phyloP scores from a whole-genome alignment of 805 yeast species.

The Metschnikowia shivogae region DNA sequence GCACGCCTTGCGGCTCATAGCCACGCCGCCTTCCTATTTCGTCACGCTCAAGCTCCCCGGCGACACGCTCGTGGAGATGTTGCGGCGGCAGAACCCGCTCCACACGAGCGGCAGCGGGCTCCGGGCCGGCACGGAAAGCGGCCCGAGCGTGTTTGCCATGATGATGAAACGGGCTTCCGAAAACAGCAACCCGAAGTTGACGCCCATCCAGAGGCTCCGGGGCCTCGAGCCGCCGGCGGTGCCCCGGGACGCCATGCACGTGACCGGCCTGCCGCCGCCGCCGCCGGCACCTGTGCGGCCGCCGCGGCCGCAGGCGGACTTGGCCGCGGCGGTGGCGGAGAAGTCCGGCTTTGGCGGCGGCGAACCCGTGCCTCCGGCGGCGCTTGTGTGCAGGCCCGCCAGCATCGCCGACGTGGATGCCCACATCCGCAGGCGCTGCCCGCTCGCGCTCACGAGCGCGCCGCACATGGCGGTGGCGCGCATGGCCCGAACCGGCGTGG shows the following conservation, averaged over 20 bases:
- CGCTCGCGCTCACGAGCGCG: background rate
- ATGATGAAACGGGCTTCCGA: conserved; percentile 35
- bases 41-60: conserved; percentile 14
- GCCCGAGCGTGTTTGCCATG: conserved; percentile 29
- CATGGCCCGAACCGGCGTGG: background rate
- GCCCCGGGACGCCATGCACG: conserved; percentile 29
- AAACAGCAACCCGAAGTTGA: conserved; percentile 21
- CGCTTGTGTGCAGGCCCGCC: background rate
- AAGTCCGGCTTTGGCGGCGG: background rate
- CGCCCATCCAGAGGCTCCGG: conserved; percentile 30
- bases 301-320: background rate
- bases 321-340: background rate
- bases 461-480: background rate
- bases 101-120: conserved; percentile 14
- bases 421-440: background rate
- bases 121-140: conserved; percentile 3
- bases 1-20: background rate
- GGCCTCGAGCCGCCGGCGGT: conserved; percentile 31
- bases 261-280: conserved; percentile 10
- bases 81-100: conserved; percentile 12
- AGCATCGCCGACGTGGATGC: background rate
- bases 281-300: background rate
- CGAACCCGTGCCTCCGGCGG: background rate
- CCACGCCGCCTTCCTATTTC: background rate
- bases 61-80: conserved; percentile 7